Conservation (phyloP, 2,329 filamentous ascomycete genomes). For the Nemania sp. region DNA sequence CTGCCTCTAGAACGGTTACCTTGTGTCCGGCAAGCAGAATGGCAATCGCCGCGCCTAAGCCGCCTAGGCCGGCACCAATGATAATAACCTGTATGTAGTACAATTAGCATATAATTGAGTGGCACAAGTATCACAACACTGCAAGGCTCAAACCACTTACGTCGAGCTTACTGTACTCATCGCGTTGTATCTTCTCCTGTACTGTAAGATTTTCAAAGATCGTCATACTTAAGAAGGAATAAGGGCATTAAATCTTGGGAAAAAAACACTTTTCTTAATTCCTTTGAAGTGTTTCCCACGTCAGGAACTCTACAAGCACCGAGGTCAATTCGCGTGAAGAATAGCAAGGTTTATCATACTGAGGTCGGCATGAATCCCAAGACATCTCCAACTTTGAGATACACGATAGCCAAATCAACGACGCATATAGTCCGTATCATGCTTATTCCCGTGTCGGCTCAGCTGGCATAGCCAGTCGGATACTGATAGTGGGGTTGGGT, state of each 20-base stretch:
- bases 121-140: no score
- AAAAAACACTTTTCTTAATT: neutral
- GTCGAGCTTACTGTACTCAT: slow-evolving; percentile 26
- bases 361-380: neutral
- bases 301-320: neutral
- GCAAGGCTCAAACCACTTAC: neutral
- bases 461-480: no score
- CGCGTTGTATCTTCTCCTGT: slow-evolving; percentile 16
- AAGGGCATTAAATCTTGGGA: no score
- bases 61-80: slow-evolving; percentile 61
- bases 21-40: slow-evolving; percentile 51
- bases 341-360: no score
- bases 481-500: slow-evolving; percentile 1
- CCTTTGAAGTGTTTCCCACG: neutral
- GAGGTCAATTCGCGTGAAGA: neutral
- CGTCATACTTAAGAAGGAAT: neutral
- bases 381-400: neutral
- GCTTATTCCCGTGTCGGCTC: neutral
- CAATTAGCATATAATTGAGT: neutral
- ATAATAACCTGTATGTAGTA: slow-evolving; percentile 48
- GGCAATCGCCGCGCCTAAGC: slow-evolving; percentile 55
- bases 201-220: neutral
- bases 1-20: slow-evolving; percentile 54
- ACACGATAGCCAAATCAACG: neutral
- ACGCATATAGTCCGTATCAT: neutral